A percentile compares a stretch with the other conserved stretches of the same genome.
These are phyloP conservation scores for Zopfochytrium polystomum DNA, from an alignment of 371 early-diverging fungal genomes.

Conservation along the genomic window DNA sequence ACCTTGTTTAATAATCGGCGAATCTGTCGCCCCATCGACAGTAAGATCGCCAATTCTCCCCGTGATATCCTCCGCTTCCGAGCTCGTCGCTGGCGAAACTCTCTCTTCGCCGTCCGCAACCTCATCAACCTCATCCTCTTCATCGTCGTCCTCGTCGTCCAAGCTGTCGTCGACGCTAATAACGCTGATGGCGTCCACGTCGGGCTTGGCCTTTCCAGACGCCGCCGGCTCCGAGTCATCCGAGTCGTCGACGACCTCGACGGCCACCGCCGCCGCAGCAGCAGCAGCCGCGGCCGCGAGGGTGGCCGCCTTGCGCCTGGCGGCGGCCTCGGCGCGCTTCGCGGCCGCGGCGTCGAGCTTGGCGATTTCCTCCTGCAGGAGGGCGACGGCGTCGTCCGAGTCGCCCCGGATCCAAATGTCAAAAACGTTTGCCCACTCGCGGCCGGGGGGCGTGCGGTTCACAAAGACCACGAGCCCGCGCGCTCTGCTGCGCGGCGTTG, in stretches of 20 bases:
- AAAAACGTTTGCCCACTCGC: slow-evolving; percentile 78
- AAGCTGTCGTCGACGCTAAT: too few relatives aligned
- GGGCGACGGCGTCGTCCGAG: slow-evolving; percentile 53
- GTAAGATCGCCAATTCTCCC: too few relatives aligned
- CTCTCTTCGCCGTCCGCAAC: too few relatives aligned
- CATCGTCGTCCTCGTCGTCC: too few relatives aligned
- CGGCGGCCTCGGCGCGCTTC: neutral
- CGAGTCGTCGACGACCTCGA: slow-evolving; percentile 1
- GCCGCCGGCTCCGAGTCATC: neutral
- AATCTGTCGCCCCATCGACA: too few relatives aligned
- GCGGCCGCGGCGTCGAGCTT: neutral
- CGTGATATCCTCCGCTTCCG: too few relatives aligned
- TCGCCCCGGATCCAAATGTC: slow-evolving; percentile 83
- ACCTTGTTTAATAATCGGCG: too few relatives aligned
- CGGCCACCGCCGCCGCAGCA: slow-evolving; percentile 8
- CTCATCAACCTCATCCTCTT: too few relatives aligned
- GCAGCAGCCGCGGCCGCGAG: neutral
- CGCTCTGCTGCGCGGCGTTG: slow-evolving; percentile 44
- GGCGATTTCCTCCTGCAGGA: slow-evolving; percentile 18
- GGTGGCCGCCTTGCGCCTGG: too few relatives aligned
- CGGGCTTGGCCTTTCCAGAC: slow-evolving; percentile 1
- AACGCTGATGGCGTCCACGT: too few relatives aligned
- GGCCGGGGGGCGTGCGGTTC: slow-evolving; percentile 32
- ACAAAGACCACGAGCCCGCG: slow-evolving; percentile 34
- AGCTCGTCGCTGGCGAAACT: too few relatives aligned